Evolutionary conservation across 257 asterid genomes (phyloP).

Genomic region (Solanum gracilifrons): DNA sequence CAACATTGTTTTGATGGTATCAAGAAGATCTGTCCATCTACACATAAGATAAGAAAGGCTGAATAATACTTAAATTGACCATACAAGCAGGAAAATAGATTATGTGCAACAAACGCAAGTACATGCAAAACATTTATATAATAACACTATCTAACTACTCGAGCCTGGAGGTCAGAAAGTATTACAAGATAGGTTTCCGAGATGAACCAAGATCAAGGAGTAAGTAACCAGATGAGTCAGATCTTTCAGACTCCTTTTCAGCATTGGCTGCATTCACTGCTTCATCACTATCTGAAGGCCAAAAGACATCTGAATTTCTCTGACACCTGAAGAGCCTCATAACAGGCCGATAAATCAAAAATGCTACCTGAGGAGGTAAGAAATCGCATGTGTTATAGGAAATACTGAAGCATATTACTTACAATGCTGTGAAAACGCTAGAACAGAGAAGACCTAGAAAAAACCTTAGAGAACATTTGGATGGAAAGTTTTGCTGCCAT

Average conservation of each 20-base stretch:
- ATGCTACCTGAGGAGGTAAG: slow-evolving; percentile 67
- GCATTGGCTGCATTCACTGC: slow-evolving; percentile 21
- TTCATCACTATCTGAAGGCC: slow-evolving; percentile 78
- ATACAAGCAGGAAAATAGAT: not conserved
- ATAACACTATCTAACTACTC: not conserved
- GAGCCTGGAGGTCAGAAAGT: slow-evolving; percentile 4
- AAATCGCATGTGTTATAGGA: not conserved
- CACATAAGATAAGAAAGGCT: slow-evolving; percentile 11
- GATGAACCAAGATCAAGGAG: slow-evolving; percentile 76
- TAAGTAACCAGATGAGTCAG: slow-evolving; percentile 30
- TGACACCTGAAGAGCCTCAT: slow-evolving; percentile 90
- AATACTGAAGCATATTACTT: not conserved
- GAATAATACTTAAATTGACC: not conserved
- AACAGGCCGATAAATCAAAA: slow-evolving; percentile 89
- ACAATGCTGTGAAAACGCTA: not conserved
- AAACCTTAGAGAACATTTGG: not conserved
- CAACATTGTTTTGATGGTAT: slow-evolving; percentile 77
- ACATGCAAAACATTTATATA: not conserved
- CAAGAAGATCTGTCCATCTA: slow-evolving; percentile 91
- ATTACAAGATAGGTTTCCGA: slow-evolving; percentile 58
- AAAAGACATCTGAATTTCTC: slow-evolving; percentile 41
- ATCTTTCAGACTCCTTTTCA: slow-evolving; percentile 51
- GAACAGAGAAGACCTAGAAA: not conserved
- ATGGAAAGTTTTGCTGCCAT: not conserved
- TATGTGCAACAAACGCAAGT: not conserved